phyloP scores from a whole-genome alignment of 768 basidiomycete genomes.

The Amanita fuliginea region DNA sequence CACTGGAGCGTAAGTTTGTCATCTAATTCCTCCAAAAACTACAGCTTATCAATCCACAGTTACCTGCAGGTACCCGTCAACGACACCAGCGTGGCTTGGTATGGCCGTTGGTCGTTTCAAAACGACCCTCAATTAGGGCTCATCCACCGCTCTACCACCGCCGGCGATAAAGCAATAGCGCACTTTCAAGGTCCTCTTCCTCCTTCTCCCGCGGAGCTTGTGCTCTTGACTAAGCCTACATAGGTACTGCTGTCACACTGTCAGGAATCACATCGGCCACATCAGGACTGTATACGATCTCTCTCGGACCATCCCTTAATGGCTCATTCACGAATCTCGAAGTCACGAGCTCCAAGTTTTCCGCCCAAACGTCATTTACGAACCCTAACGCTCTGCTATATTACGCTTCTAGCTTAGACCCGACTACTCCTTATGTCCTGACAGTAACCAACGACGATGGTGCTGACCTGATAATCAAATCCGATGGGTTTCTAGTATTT shows the following conservation, averaged over 20 bases:
- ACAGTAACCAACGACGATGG: constrained; percentile 47
- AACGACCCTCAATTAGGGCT: constrained; percentile 18
- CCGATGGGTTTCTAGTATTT: constrained; percentile 40
- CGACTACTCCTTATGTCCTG: constrained; percentile 35
- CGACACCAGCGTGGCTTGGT: constrained; percentile 37
- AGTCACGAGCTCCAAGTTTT: constrained; percentile 32
- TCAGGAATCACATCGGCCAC: constrained; percentile 47
- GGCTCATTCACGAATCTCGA: constrained; percentile 13
- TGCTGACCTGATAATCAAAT: constrained; percentile 33
- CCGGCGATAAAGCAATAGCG: constrained; percentile 33
- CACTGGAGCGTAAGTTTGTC: background rate
- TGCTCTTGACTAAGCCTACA: background rate
- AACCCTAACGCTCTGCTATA: constrained; percentile 47
- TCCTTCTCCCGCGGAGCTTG: constrained; percentile 1
- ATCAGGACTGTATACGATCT: constrained; percentile 50
- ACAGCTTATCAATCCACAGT: constrained; percentile 9
- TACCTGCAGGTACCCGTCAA: constrained; percentile 26
- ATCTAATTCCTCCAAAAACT: background rate
- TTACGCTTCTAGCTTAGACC: constrained; percentile 50
- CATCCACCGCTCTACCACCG: constrained; percentile 20
- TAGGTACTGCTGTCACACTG: constrained; percentile 54
- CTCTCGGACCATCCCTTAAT: background rate
- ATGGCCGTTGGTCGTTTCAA: constrained; percentile 43
- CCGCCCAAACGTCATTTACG: constrained; percentile 42
- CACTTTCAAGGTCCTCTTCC: constrained; percentile 35